Evolutionary conservation across 192 early-diverging fungal genomes (phyloP).

Genomic region (Funneliformis geosporum): DNA sequence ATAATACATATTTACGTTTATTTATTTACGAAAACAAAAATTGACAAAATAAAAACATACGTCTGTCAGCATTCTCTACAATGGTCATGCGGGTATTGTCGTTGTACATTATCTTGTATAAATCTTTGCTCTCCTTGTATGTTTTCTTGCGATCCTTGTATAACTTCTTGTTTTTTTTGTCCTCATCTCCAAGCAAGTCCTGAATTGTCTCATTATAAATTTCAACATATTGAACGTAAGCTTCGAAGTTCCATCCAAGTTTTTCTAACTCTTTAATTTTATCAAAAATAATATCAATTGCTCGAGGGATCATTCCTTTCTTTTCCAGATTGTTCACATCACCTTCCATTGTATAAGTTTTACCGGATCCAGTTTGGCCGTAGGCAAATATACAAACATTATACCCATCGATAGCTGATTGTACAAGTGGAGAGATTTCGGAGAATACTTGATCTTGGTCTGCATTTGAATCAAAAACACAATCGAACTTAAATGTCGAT

Average conservation of each 20-base stretch:
- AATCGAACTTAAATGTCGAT: conserved; percentile 84
- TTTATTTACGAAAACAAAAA: conserved; percentile 44
- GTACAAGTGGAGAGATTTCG: conserved; percentile 95
- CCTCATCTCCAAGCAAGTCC: conserved; percentile 68
- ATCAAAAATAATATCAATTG: conserved; percentile 88
- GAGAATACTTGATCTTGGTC: conserved; percentile 84
- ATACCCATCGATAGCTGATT: conserved; percentile 94
- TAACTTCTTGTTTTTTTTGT: conserved; percentile 77
- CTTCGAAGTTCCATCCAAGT: conserved; percentile 86
- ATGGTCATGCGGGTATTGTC: neutral
- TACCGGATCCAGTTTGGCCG: conserved; percentile 95
- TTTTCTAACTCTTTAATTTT: conserved; percentile 65
- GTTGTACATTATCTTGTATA: conserved; percentile 44
- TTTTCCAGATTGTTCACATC: conserved; percentile 43
- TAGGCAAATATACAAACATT: conserved; percentile 99
- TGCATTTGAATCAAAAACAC: conserved; percentile 71
- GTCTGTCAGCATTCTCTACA: neutral
- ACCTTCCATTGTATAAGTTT: conserved; percentile 85
- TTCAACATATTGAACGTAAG: conserved; percentile 90
- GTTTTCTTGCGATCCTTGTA: conserved; percentile 74
- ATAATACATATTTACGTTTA: no score
- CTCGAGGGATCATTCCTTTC: conserved; percentile 92
- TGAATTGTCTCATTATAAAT: conserved; percentile 95
- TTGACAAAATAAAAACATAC: neutral
- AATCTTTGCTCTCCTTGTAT: conserved; percentile 78